Evolutionary conservation across 2,329 filamentous ascomycete genomes (phyloP), one percentile per base, ranked within the genome.

Genomic region (Hypoxylon sp.): DNA sequence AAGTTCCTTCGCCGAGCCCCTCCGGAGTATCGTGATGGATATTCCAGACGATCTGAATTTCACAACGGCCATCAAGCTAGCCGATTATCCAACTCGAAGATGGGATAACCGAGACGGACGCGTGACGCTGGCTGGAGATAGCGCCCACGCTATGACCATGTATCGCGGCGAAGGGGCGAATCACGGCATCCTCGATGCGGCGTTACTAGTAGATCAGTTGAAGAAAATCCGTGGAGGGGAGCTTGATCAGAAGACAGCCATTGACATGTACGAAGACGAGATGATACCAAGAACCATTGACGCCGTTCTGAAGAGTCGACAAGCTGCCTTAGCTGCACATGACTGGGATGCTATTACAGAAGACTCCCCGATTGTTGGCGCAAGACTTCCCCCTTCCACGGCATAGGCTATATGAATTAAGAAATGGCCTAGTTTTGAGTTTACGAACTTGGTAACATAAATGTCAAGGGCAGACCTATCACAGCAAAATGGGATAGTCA

Each of bases 111-210:
- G 71, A 11, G 73, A 75, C 43, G 84, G 84, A 2, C 77, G 79
- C 0, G 80, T 84, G 2, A 84, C 84, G 1, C 74, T 88, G 1
- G 78, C 82, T 3, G 86, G 86, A 2, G 86, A 88, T 72, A 82
- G 85, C 1, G 85, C 85, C 0, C 86, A 88, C 74, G 82, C 85
- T n/a, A 88, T 88, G 86, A 86, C 85, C 30, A 86, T 87, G 85
- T 86, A 78, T 57, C 76, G 80, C 14, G 80, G 80, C 25, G 80
- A 82, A 57, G 80, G 76, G 1, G 77, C 75, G 6, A 82, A 82
- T 59, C 80, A 82, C 61, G 80, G 79, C 14, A 79, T 82, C 11
- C 73, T 80, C n/a, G 80, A 82, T 53, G 80, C 80, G 1, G 75
- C 74, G 38, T 67, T 75, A 38, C 72, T 81, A 38, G 60, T 68